Percentiles rank a stretch among this genome's conserved stretches.
These are phyloP conservation scores for Cyclanthera cordifolia DNA, from an alignment of 306 rosid species.

Conservation along the genomic window DNA sequence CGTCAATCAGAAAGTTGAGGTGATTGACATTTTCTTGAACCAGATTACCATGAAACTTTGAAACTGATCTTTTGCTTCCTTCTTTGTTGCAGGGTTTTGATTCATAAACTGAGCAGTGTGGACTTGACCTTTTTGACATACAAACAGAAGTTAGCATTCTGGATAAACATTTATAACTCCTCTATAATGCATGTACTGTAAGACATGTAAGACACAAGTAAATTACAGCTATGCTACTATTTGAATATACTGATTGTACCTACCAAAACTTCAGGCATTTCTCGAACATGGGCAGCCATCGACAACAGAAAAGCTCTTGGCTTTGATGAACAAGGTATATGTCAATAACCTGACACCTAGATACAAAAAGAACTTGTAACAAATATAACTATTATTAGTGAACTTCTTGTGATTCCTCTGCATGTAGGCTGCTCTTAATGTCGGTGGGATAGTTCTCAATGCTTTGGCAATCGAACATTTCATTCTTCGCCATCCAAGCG, in stretches of 20 bases:
- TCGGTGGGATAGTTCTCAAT: conserved; percentile 77
- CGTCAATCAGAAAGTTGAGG: conserved; percentile 52
- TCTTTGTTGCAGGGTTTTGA: conserved; percentile 37
- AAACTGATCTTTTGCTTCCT: neutral
- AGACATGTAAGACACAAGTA: conserved; percentile 27
- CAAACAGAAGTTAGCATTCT: conserved; percentile 88
- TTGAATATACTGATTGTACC: conserved; percentile 6
- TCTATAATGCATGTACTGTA: conserved; percentile 97
- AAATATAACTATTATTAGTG: neutral
- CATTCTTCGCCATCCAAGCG: conserved; percentile 66
- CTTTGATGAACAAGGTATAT: conserved; percentile 71
- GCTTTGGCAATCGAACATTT: conserved; percentile 92
- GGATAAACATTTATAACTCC: conserved; percentile 92
- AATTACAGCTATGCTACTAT: neutral
- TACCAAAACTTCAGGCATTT: conserved; percentile 56
- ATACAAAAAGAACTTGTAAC: neutral
- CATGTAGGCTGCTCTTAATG: conserved; percentile 64
- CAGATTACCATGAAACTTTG: neutral
- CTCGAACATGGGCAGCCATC: conserved; percentile 73
- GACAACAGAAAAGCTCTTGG: conserved; percentile 51
- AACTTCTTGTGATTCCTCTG: neutral
- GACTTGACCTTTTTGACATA: conserved; percentile 61
- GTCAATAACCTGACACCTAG: neutral
- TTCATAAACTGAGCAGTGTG: conserved; percentile 47
- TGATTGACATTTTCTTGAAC: neutral